phyloP scores from a whole-genome alignment of 176 grass and related monocot species.

The Oryza brachyantha region DNA sequence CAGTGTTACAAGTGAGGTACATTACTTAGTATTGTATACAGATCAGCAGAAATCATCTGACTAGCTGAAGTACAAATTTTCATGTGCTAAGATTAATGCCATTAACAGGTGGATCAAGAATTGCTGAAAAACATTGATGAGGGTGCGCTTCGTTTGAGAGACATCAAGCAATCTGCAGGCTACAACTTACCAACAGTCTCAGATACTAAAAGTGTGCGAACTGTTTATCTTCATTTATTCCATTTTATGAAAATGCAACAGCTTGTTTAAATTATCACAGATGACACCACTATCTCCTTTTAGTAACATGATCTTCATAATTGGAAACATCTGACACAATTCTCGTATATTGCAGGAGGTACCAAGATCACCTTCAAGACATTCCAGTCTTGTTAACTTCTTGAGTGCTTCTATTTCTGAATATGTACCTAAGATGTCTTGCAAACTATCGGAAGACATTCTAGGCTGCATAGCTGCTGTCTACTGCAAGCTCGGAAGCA shows the following conservation, averaged over 20 bases:
- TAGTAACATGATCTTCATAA: neutral
- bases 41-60: neutral
- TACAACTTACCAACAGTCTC: conserved; percentile 39
- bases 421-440: conserved; percentile 65
- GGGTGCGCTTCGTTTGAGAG: conserved; percentile 40
- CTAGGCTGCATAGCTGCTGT: conserved; percentile 70
- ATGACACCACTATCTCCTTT: neutral
- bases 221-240: conserved; percentile 8
- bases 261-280: neutral
- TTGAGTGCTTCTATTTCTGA: conserved; percentile 59
- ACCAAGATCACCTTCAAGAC: conserved; percentile 42
- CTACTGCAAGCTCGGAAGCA: conserved; percentile 74
- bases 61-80: neutral
- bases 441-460: conserved; percentile 91
- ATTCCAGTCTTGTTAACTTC: conserved; percentile 79
- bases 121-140: conserved; percentile 34
- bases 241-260: neutral
- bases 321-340: conserved; percentile 6
- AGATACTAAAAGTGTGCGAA: conserved; percentile 34
- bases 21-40: neutral
- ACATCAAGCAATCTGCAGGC: conserved; percentile 46
- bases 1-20: conserved; percentile 40
- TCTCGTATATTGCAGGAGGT: conserved; percentile 44
- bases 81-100: conserved; percentile 16
- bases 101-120: conserved; percentile 44